phyloP scores from a whole-genome alignment of 2,329 filamentous ascomycete species.

The Aureobasidium subglaciale region DNA sequence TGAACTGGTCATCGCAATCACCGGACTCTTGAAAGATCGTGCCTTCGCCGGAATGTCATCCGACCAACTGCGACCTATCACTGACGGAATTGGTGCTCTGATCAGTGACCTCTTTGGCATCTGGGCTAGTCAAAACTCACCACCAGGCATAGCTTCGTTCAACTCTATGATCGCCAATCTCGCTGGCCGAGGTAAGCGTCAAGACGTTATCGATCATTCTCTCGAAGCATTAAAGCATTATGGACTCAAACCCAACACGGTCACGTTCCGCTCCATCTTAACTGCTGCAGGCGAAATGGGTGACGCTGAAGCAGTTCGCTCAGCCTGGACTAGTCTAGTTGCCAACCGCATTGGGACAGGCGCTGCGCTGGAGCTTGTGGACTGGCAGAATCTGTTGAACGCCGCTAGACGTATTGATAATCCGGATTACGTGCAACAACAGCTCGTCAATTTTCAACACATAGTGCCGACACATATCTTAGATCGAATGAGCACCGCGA shows the following conservation, averaged over 20 bases:
- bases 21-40: slow-evolving; percentile 23
- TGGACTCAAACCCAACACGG: slow-evolving; percentile 23
- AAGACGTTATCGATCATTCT: slow-evolving; percentile 24
- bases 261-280: slow-evolving; percentile 31
- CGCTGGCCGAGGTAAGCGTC: slow-evolving; percentile 26
- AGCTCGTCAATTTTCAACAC: slow-evolving; percentile 15
- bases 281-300: slow-evolving; percentile 27
- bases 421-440: slow-evolving; percentile 20
- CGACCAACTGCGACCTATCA: slow-evolving; percentile 20
- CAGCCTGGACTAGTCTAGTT: slow-evolving; percentile 27
- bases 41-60: slow-evolving; percentile 18
- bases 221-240: slow-evolving; percentile 25
- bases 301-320: slow-evolving; percentile 24
- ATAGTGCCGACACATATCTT: neutral
- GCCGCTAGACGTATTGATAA: slow-evolving; percentile 19
- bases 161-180: slow-evolving; percentile 33
- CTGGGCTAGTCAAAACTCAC: slow-evolving; percentile 24
- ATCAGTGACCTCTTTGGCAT: slow-evolving; percentile 25
- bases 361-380: slow-evolving; percentile 11
- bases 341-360: slow-evolving; percentile 18
- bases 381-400: slow-evolving; percentile 25
- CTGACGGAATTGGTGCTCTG: slow-evolving; percentile 21
- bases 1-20: slow-evolving; percentile 30
- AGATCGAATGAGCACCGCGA: neutral
- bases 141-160: slow-evolving; percentile 26